Base-by-base conservation (phyloP, 805 yeast genomes). In the Pichia manshurica region DNA sequence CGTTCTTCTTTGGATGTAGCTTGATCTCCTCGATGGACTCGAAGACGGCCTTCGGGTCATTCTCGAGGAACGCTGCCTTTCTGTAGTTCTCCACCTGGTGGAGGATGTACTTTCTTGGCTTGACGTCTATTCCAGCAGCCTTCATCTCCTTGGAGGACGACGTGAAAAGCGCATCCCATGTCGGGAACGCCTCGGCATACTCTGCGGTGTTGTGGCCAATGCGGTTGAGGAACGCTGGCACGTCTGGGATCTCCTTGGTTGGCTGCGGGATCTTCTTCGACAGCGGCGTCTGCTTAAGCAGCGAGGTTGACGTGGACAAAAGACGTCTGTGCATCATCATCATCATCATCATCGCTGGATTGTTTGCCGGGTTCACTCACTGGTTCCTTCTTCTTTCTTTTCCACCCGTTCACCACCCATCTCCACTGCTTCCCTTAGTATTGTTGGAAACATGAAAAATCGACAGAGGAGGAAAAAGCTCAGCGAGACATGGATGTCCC, bases 161-260 rank as follows among this genome's bases (percentile, higher is more conserved):
- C 25, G 63, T 64, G 68, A 87, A 82, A 49, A 91, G 75, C 54
- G 77, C 73, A 10, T 78, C 73, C 90, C 90, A 84, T 55, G 84
- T 75, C 54, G 81, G 93, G 53, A 88, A 83, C 9, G 72, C 60
- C 38, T 83, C 95, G 4, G 71, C 68, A 56, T 82, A 81, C 61
- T 89, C 96, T 21, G 68, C 56, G 53, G 81, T 70, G 50, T 79
- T 76, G 53, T 96, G 80, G 2, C 98, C 98, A 48, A 91, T 88
- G 56, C 74, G 77, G n/a, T 63, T 67, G 46, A 91, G 73, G 59
- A 91, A 91, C 0, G 89, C 70, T 49, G 75, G 69, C 36, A 85
- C 87, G 61, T 87, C 93, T 12, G 90, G 82, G 10, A 80, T 74
- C 20, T 62, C 61, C 21, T 61, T 60, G 15, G 81, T 78, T 53